These are phyloP conservation scores for Solanum corneliomulleri DNA, from an alignment of 257 asterid genomes.

Conservation along the genomic window DNA sequence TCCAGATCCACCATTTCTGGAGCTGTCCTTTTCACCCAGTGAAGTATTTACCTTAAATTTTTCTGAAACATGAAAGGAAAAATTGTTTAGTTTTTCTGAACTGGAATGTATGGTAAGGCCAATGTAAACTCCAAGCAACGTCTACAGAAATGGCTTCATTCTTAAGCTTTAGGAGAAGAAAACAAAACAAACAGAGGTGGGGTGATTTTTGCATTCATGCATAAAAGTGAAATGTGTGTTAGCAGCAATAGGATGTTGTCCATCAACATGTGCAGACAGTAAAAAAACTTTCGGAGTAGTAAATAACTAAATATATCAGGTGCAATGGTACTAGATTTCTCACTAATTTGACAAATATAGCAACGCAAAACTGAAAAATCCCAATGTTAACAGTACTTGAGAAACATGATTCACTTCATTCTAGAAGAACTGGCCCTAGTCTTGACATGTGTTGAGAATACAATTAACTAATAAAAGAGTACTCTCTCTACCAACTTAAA, in stretches of 20 bases:
- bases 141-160: not conserved
- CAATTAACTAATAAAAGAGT: not conserved
- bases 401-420: not conserved
- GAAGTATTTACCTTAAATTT: conserved; percentile 32
- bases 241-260: not conserved
- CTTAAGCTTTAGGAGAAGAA: not conserved
- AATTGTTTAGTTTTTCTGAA: not conserved
- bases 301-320: too few species aligned
- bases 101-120: not conserved
- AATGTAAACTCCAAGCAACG: not conserved
- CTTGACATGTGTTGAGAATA: not conserved
- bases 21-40: not conserved
- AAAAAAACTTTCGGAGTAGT: not conserved
- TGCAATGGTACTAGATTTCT: not conserved
- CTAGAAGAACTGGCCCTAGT: not conserved
- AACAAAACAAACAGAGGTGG: not conserved
- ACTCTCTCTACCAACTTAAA: not conserved
- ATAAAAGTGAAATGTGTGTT: not conserved
- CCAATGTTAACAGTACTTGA: not conserved
- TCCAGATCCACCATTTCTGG: conserved; percentile 50
- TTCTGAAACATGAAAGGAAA: conserved; percentile 18
- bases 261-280: not conserved
- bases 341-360: not conserved
- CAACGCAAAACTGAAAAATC: not conserved
- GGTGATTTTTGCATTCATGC: not conserved